Percentiles rank a stretch among this genome's conserved stretches.
phyloP scores from a whole-genome alignment of 495 filamentous ascomycete species.

The Clohesyomyces aquaticus region DNA sequence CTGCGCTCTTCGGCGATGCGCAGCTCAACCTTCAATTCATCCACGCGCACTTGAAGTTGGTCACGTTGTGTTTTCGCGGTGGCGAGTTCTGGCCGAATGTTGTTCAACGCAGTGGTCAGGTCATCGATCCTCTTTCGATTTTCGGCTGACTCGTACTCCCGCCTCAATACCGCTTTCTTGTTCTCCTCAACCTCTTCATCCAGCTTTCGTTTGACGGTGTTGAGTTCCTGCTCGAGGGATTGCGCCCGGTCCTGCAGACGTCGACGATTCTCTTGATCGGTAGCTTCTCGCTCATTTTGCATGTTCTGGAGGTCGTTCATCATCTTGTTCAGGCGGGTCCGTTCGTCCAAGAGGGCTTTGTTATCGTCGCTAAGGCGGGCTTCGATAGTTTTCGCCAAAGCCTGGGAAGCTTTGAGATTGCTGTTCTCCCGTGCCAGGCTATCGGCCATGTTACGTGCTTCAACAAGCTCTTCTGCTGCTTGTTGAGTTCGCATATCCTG shows the following conservation, averaged over 20 bases:
- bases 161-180: constrained; percentile 75
- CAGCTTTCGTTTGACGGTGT: constrained; percentile 78
- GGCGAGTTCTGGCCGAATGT: constrained; percentile 79
- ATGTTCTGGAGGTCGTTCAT: constrained; percentile 81
- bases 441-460: constrained; percentile 77
- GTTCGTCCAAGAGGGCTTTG: constrained; percentile 79
- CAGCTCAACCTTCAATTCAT: constrained; percentile 85
- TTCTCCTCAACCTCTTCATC: constrained; percentile 80
- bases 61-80: constrained; percentile 83
- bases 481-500: constrained; percentile 89
- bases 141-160: constrained; percentile 86
- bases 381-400: constrained; percentile 88
- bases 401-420: constrained; percentile 91
- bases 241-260: constrained; percentile 77
- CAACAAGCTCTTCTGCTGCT: constrained; percentile 89
- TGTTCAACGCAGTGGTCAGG: constrained; percentile 73
- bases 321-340: constrained; percentile 74
- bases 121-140: constrained; percentile 88
- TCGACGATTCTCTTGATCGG: constrained; percentile 78
- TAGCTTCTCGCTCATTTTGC: constrained; percentile 85
- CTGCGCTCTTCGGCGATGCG: constrained; percentile 84
- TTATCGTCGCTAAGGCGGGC: constrained; percentile 84
- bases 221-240: constrained; percentile 74
- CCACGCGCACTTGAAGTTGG: constrained; percentile 81
- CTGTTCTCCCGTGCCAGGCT: constrained; percentile 88